Base-by-base conservation (phyloP, 2,329 filamentous ascomycete genomes). In the Orbilia javanica region DNA sequence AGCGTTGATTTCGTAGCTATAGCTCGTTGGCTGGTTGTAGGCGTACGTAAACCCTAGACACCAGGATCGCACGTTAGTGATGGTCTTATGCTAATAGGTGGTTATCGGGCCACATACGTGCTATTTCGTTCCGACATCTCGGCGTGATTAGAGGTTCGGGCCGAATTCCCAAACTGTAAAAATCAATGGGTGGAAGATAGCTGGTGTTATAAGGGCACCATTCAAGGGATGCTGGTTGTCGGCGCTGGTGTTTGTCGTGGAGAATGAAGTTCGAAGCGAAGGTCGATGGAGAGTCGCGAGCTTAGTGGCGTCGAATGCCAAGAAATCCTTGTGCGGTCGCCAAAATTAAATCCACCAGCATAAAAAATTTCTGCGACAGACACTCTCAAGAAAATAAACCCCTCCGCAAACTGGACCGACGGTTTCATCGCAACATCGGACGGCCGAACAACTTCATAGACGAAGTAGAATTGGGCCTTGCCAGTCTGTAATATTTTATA, bases 11-110 rank as follows among this genome's bases (percentile, higher is more conserved):
- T 27, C 55, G 55, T 50, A n/a, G 27, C 4, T 6, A 52, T 22
- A 10, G 29, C 65, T 42, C 22, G 13, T 64, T 4, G 27, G 25
- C 31, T 67, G 25, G 34, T 15, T 60, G 55, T 63, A 68, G 25
- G 71, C 67, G 36, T 74, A 80, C 79, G 46, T 80, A 80, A 44
- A 80, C 79, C 29, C 79, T 80, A 52, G n/a, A 50, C 20, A 27
- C 7, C 42, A 25, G 25, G 27, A 22, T 67, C 36, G n/a, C n/a
- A 39, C 11, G 62, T 78, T 78, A 78, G 74, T 67, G 66, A 44
- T 67, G 39, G 39, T 11, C 52, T 2, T 27, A 10, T 8, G 18
- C 6, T 25, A 18, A 6, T 34, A 5, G 25, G 13, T 44, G 5
- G 62, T 20, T 46, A 50, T 31, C 11, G 65, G 57, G 36, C 10